Conservation (phyloP, 2,329 filamentous ascomycete genomes). For the Davidsoniella neocaledoniae region DNA sequence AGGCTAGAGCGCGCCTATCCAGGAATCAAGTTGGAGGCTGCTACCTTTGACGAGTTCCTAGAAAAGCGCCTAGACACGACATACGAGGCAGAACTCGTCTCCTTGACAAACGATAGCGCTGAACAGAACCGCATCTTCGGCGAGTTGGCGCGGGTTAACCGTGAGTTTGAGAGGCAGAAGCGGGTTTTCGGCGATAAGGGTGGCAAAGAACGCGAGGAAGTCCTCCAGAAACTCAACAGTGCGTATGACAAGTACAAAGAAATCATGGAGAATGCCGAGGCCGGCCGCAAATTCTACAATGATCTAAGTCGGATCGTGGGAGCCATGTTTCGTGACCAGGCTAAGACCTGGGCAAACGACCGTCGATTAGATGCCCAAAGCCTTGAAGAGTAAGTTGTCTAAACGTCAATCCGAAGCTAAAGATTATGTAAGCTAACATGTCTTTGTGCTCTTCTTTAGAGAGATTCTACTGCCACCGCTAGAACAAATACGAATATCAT, state of each 20-base stretch:
- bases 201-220: conserved; percentile 62
- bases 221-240: conserved; percentile 73
- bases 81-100: conserved; percentile 64
- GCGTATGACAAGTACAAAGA: conserved; percentile 96
- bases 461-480: conserved; percentile 36
- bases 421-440: conserved; percentile 11
- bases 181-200: conserved; percentile 45
- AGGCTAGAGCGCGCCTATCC: conserved; percentile 75
- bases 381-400: conserved; percentile 49
- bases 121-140: conserved; percentile 60
- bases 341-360: conserved; percentile 63
- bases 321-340: conserved; percentile 57
- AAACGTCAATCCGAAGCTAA: not conserved
- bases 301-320: conserved; percentile 78
- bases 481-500: conserved; percentile 12
- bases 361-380: conserved; percentile 64
- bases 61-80: conserved; percentile 56
- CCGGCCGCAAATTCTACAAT: conserved; percentile 91
- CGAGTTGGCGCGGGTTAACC: conserved; percentile 59
- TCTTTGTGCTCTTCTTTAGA: conserved; percentile 18
- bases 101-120: conserved; percentile 50
- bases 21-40: conserved; percentile 66
- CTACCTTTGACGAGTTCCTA: conserved; percentile 85
- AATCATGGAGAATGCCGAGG: conserved; percentile 79
- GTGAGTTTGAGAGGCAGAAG: conserved; percentile 57